Conservation (phyloP, 805 yeast genomes). For the Metschnikowia koreensis region DNA sequence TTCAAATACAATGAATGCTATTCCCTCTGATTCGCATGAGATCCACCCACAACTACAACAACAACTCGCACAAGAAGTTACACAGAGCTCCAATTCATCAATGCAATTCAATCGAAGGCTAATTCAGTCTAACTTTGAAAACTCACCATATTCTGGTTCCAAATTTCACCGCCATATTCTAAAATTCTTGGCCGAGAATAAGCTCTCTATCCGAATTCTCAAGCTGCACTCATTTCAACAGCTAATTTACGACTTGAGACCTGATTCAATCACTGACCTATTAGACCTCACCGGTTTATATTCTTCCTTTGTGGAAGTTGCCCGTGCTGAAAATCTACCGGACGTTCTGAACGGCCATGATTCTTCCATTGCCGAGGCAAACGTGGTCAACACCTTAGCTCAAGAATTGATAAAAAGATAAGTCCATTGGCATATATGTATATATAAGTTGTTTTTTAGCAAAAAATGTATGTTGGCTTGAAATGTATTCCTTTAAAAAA, state of each 20-base stretch:
- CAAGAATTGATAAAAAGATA: conserved; percentile 16
- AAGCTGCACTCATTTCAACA: conserved; percentile 53
- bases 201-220: conserved; percentile 46
- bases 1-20: background rate
- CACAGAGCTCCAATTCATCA: background rate
- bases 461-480: background rate
- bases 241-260: conserved; percentile 47
- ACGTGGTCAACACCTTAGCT: conserved; percentile 23
- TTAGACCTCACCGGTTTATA: conserved; percentile 46
- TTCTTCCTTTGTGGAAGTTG: conserved; percentile 45
- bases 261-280: conserved; percentile 47
- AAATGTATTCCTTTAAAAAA: no score
- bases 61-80: background rate
- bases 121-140: conserved; percentile 26
- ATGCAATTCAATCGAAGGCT: conserved; percentile 8
- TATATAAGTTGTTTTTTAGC: background rate
- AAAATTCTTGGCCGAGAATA: conserved; percentile 52
- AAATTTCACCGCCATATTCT: conserved; percentile 52
- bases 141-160: conserved; percentile 42
- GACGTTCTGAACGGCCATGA: conserved; percentile 5
- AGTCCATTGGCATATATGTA: background rate
- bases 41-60: conserved; percentile 3
- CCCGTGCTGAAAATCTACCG: conserved; percentile 23
- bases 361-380: conserved; percentile 24
- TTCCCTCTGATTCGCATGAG: conserved; percentile 1